Evolutionary conservation across 352 stramenopile genomes (phyloP), one percentile per base, ranked within the genome.

Genomic region (Phytophthora citricola): DNA sequence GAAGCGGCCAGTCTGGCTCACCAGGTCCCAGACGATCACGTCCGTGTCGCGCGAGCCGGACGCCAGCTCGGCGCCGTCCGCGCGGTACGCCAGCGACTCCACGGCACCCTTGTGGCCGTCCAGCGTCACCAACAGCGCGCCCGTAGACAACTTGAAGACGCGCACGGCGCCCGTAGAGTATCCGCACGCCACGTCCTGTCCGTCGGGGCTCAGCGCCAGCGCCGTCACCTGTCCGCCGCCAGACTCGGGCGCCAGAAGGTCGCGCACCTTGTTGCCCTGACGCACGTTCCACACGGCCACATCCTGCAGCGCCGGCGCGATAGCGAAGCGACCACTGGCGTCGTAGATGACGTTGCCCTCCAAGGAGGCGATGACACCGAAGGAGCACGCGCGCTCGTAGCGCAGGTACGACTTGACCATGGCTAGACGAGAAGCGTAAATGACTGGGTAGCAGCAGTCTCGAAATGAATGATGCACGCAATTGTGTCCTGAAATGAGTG

Each of bases 401-500:
- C 94, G 91, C 66, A 98, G 78, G 68, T 98, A 98, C 56, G 88
- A 97, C 86, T 98, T 97, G 81, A 96, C 92, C 81, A 91, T 92
- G 58, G 12, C 49, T 22, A 15, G 22, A 36, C 17, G 6, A 5
- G 38, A 56, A 40, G 45, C 31, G 14, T 32, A 20, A 26, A 32
- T 52, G 27, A 34, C 52, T 49, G 38, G 17, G 47, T 58, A 44
- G 32, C 31, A 36, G 31, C 31, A 26, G 24, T 26, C 24, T 26
- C 24, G 24, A 26, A 36, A 36, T 36, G 9, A 36, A 26, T 26
- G 24, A 26, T 26, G 24, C 24, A 26, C 24, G 24, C 24, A 26
- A 26, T 26, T 26, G 24, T 26, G 24, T 2, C 4, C 24, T 26
- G 24, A 26, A 26, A 26, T 26, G 24, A 26, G 24, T 26, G 24